These are phyloP conservation scores for Hsuehochloa calcarea DNA, from an alignment of 176 grass and related monocot species.

Conservation along the genomic window DNA sequence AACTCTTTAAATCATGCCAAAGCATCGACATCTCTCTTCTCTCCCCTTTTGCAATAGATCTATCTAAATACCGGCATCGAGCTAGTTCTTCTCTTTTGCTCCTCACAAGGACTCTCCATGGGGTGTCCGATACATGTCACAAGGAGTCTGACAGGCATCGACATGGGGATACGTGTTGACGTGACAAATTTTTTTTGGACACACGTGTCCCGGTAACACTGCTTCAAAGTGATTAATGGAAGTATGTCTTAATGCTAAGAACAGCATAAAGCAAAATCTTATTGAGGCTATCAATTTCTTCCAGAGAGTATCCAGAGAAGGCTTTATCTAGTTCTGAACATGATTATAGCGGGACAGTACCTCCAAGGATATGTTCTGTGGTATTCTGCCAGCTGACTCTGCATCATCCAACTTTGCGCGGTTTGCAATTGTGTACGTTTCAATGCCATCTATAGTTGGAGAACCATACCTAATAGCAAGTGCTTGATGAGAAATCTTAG, in stretches of 20 bases:
- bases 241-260: conserved; percentile 13
- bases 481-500: conserved; percentile 34
- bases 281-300: conserved; percentile 4
- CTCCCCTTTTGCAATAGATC: too few relatives aligned
- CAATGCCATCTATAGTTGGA: conserved; percentile 85
- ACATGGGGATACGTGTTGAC: too few relatives aligned
- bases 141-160: too few relatives aligned
- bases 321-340: not conserved
- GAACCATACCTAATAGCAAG: conserved; percentile 76
- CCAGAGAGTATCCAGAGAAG: conserved; percentile 8
- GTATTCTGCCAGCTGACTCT: conserved; percentile 59
- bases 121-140: too few relatives aligned
- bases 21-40: too few relatives aligned
- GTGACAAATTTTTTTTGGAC: too few relatives aligned
- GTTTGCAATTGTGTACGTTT: conserved; percentile 78
- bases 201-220: too few relatives aligned
- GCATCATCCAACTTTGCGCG: conserved; percentile 72
- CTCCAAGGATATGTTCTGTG: conserved; percentile 79
- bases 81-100: too few relatives aligned
- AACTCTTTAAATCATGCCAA: too few relatives aligned
- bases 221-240: conserved; percentile 41
- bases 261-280: conserved; percentile 16
- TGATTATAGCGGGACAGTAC: conserved; percentile 36
- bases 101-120: too few relatives aligned
- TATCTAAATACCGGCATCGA: too few relatives aligned